Conservation (phyloP, 2,329 filamentous ascomycete genomes). For the Fusarium clavum region DNA sequence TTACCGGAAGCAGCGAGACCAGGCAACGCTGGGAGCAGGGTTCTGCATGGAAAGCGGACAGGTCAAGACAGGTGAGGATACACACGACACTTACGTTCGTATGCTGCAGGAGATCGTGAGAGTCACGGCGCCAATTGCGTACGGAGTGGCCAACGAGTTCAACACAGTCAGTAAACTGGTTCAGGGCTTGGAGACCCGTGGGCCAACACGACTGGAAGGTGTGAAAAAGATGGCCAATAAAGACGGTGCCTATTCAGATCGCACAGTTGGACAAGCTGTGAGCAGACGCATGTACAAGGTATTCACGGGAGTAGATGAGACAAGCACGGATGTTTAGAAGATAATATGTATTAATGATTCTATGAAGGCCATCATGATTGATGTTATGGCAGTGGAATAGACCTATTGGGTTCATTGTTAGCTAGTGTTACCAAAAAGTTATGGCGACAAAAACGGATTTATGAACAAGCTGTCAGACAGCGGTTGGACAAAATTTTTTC, state of each 20-base stretch:
- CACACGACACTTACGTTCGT: conserved; percentile 74
- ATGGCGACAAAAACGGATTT: conserved; percentile 40
- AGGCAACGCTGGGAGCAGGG: conserved; percentile 63
- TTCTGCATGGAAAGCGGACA: conserved; percentile 87
- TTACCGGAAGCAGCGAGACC: conserved; percentile 69
- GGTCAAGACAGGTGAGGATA: conserved; percentile 75
- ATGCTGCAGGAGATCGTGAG: conserved; percentile 82
- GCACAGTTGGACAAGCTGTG: conserved; percentile 66
- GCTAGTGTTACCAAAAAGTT: conserved; percentile 31
- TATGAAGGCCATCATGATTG: conserved; percentile 13
- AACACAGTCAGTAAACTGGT: conserved; percentile 68
- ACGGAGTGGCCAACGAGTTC: conserved; percentile 74
- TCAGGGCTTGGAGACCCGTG: conserved; percentile 66
- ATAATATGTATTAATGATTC: conserved; percentile 25
- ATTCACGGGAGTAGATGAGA: conserved; percentile 67
- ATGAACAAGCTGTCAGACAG: conserved; percentile 72
- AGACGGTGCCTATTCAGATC: conserved; percentile 67
- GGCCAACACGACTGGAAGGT: conserved; percentile 71
- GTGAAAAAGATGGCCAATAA: conserved; percentile 68
- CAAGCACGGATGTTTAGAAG: conserved; percentile 64
- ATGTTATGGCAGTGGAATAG: conserved; percentile 4
- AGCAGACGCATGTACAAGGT: conserved; percentile 70
- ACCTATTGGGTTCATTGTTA: conserved; percentile 40
- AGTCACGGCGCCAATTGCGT: conserved; percentile 78
- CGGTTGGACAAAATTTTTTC: conserved; percentile 82